Base-by-base conservation (phyloP, 352 stramenopile species). In the Phytophthora sojae region DNA sequence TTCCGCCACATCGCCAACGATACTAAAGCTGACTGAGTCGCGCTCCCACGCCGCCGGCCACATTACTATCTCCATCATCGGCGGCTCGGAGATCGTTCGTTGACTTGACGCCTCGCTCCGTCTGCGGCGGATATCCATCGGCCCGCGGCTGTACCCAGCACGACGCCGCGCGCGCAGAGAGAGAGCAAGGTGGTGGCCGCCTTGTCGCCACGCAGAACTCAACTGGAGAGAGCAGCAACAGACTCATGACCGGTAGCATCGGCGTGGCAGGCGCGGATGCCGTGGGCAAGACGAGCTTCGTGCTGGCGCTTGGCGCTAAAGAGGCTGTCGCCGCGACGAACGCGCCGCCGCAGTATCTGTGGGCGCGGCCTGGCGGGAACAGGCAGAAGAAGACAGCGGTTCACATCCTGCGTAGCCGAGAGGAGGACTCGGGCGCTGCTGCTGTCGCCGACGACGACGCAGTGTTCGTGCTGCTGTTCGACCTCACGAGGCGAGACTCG, bases 261-360 rank as follows among this genome's bases (percentile, higher is more conserved):
- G 64, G 51, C 15, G 71, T 92, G 25, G 75, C 91, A 0, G 86
- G 86, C 3, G 67, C 64, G 15, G 54, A 61, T 9, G 75, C 72
- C 35, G 76, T 81, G 15, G 81, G 84, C 50, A 92, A 92, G 74
- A 71, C 60, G 29, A 83, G 75, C 55, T 79, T 93, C 30, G 79
- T 80, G 51, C 54, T 69, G 55, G 86, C 86, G 8, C 69, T 93
- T 7, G 83, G 83, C 2, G 79, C 77, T 15, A 69, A 66, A 29
- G 49, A 69, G 32, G 21, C 32, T 15, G 49, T 29, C 26, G 39
- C 45, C 4, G 61, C 37, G 57, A 63, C 55, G 5, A 53, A 67
- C 6, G 6, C 57, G 21, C 15, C 23, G 51, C 35, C 25, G 14
- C 47, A 68, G 57, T 80, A 64, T 26, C 32, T 71, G 19, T 80